Evolutionary conservation across 2,329 filamentous ascomycete genomes (phyloP).

Genomic region (Aspergillus flavus): DNA sequence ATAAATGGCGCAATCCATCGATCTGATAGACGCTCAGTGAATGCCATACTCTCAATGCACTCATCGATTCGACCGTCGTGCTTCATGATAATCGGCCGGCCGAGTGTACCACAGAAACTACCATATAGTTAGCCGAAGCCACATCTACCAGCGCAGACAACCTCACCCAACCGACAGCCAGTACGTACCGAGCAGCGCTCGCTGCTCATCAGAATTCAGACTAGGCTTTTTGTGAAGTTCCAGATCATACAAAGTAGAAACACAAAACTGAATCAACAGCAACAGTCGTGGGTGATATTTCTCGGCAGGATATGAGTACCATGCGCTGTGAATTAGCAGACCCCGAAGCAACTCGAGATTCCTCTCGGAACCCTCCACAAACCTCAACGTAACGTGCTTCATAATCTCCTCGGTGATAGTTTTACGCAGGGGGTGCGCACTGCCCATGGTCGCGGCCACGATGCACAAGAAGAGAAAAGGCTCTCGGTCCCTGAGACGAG

Average conservation of each 20-base stretch:
- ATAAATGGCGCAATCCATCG: background rate
- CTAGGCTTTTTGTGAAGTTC: background rate
- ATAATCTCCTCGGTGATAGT: background rate
- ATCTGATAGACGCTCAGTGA: background rate
- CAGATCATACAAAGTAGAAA: conserved; percentile 11
- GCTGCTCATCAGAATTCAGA: background rate
- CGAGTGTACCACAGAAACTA: background rate
- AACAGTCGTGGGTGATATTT: conserved; percentile 25
- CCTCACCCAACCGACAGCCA: background rate
- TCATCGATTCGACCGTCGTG: background rate
- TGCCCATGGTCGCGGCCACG: background rate
- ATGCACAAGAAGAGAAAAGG: background rate
- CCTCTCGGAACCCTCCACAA: conserved; percentile 25
- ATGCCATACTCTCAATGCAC: background rate
- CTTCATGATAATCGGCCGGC: background rate
- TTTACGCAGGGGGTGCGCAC: background rate
- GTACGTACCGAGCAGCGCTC: background rate
- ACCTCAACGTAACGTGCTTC: background rate
- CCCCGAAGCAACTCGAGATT: conserved; percentile 27
- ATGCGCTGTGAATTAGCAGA: conserved; percentile 24
- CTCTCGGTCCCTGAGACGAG: background rate
- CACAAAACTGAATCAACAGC: conserved; percentile 25
- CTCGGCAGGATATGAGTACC: conserved; percentile 29
- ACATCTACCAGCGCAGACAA: background rate
- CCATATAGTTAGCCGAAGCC: background rate